Evolutionary conservation across 2,329 filamentous ascomycete species (phyloP), one percentile per base, ranked within the genome.

Genomic region (Fusarium gaditjirri): DNA sequence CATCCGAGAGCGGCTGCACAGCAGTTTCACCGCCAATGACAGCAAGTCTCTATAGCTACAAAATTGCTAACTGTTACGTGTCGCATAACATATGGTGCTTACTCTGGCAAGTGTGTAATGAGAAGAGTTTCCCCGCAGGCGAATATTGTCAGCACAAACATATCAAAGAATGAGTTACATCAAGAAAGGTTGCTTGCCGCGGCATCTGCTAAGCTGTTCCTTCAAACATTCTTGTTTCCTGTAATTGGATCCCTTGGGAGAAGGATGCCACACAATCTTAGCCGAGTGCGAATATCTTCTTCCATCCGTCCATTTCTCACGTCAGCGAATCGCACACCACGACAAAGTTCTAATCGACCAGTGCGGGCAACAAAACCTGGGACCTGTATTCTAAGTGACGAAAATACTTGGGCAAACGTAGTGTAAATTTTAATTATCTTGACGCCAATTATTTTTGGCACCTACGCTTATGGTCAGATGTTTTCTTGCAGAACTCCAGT

Each of bases 171-270:
- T 3, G 14, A 8, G 11, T 33, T 14, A 8, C n/a, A 23, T 33
- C 5, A 13, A 19, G 16, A 33, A 13, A 11, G 33, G 19, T 23
- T 8, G 11, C 6, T 7, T 1, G 29, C 23, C 11, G 7, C 0
- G 11, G 4, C 29, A 33, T 33, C 46, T 33, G 23, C 29, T 50
- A 35, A 50, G 47, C n/a, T 4, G 4, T 11, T 50, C n/a, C 29
- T 10, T 49, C 1, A 14, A 11, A 23, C 12, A 50, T 25, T 50
- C 17, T 6, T 10, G 12, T 25, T 8, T 2, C 6, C 12, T 25
- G 31, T 35, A 4, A 36, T 35, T 36, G 31, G n/a, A 7, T 21
- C 0, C 10, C 11, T 8, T 25, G 17, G 3, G 33, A 19, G 4
- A 11, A 16, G 17, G 47, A 8, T 14, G 31, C 31, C 47, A 50